phyloP scores from a whole-genome alignment of 2,329 filamentous ascomycete species.

The Dichotomopilus funicola region DNA sequence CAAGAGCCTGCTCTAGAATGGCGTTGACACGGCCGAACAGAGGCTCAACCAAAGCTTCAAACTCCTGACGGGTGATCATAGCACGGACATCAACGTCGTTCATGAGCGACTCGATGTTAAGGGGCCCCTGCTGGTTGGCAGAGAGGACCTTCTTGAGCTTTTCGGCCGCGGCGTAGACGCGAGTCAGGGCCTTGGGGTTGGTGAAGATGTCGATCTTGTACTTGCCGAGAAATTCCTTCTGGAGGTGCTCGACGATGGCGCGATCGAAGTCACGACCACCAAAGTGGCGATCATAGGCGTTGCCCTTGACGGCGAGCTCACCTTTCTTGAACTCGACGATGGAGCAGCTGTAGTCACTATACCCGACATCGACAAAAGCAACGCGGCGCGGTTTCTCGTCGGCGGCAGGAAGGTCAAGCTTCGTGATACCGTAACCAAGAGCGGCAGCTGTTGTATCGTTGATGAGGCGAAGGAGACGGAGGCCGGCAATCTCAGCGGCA shows the following conservation, averaged over 20 bases:
- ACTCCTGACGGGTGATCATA: slow-evolving; percentile 88
- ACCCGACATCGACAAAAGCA: slow-evolving; percentile 87
- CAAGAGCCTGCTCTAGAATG: slow-evolving; percentile 84
- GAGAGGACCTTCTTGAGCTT: slow-evolving; percentile 98
- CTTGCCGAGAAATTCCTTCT: slow-evolving; percentile 93
- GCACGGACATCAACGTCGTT: slow-evolving; percentile 88
- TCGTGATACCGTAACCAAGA: slow-evolving; percentile 95
- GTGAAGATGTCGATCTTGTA: slow-evolving; percentile 93
- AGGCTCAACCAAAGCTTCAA: slow-evolving; percentile 84
- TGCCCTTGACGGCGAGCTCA: slow-evolving; percentile 88
- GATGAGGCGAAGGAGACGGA: slow-evolving; percentile 89
- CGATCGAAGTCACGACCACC: slow-evolving; percentile 97
- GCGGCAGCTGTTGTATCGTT: slow-evolving; percentile 97
- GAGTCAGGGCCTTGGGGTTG: slow-evolving; percentile 83
- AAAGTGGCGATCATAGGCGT: slow-evolving; percentile 90
- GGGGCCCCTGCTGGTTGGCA: slow-evolving; percentile 82
- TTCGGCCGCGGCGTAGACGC: slow-evolving; percentile 82
- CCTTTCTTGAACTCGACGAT: slow-evolving; percentile 97
- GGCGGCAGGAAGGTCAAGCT: slow-evolving; percentile 78
- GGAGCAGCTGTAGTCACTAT: slow-evolving; percentile 92
- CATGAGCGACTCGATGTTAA: slow-evolving; percentile 98
- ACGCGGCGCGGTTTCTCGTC: slow-evolving; percentile 92
- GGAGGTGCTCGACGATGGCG: slow-evolving; percentile 89
- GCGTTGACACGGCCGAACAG: slow-evolving; percentile 65
- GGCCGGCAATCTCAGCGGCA: slow-evolving; percentile 84